Evolutionary conservation across 352 stramenopile species (phyloP), one percentile per base, ranked within the genome.

Genomic region (Globisporangium splendens): DNA sequence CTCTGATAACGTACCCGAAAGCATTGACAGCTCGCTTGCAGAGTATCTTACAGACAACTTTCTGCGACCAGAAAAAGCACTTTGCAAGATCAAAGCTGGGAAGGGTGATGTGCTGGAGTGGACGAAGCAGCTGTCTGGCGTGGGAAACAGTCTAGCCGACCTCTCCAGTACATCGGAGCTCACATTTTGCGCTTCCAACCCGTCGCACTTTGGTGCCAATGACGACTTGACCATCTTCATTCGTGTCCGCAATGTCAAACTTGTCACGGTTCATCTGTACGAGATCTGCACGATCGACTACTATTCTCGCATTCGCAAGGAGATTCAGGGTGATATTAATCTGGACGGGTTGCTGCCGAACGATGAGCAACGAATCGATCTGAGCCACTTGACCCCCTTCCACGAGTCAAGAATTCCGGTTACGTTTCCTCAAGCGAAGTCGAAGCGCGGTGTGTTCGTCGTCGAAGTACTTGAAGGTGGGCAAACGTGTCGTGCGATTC

Each of bases 231-330:
- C 59, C 10, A 38, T 88, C 53, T 64, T 67, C 20, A 60, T 86
- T 2, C 64, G 69, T 18, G 68, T 80, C 17, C 66, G 70, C 12
- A 86, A 86, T 51, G 69, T 84, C 8, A 74, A 83, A 35, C 65
- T 56, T 1, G 48, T 89, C n/a, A 86, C 72, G 2, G 72, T 80
- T 1, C 76, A 89, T 50, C 47, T 89, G 14, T 89, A 84, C 50
- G 70, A 86, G 53, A 81, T 89, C 41, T 77, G 83, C 43, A 82
- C 76, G 10, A 61, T 73, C n/a, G 79, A 89, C 62, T 79, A 83
- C 39, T 86, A 85, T 50, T 69, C 66, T n/a, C 72, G 72, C 11
- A 57, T 77, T 35, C 73, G 76, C 10, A 62, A 61, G 41, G 72
- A 83, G 54, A 70, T 89, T 12, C 68, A 68, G 22, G 70, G 75